Base-by-base conservation (phyloP, 208 protist genomes). In the Acanthamoeba polyphaga region DNA sequence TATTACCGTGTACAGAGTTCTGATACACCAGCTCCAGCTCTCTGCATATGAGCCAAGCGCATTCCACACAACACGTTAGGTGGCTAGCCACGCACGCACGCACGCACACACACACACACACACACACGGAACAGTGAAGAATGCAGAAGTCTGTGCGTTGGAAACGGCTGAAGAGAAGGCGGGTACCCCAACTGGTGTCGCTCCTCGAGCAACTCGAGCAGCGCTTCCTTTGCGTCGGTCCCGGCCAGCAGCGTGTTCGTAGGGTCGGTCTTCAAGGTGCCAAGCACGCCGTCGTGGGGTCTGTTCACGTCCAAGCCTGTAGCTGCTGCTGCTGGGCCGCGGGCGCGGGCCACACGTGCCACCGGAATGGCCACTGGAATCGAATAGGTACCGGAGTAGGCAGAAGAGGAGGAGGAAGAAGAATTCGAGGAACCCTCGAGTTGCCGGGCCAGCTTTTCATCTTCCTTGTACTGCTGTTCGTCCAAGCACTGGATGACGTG, bases 1-100 rank as follows among this genome's bases (percentile, higher is more conserved):
- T 89, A 53, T 89, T 89, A 6, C 80, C 80, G 43, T 89, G 51
- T 3, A 66, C 80, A 5, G 80, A 66, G 80, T 89, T 89, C 80
- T 89, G 80, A 66, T 89, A 89, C 51, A 89, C 49, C n/a, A 89
- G 51, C 27, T 89, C 53, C 7, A 89, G 80, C 29, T 89, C 80
- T 13, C 80, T 89, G 46, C 34, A 34, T 34, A 17, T 19, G 24
- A 24, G 3, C 0, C 32, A 19, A 58, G 46, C 5, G 66, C 66
- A 29, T 29, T 72, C 66, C 22, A 74, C 13, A 32, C 32, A 68
- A 68, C 19, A 27, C 62, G n/a, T 29, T 68, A 29, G n/a, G n/a
- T 29, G n/a, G 17, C 8, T 10, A 15, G 46, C 9, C 72, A 80
- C 29, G 34, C 13, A 22, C n/a, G 6, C n/a, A 13, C 29, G 12